Evolutionary conservation across 1,139 yeast genomes (phyloP).

Genomic region (Zygoascus sp.): DNA sequence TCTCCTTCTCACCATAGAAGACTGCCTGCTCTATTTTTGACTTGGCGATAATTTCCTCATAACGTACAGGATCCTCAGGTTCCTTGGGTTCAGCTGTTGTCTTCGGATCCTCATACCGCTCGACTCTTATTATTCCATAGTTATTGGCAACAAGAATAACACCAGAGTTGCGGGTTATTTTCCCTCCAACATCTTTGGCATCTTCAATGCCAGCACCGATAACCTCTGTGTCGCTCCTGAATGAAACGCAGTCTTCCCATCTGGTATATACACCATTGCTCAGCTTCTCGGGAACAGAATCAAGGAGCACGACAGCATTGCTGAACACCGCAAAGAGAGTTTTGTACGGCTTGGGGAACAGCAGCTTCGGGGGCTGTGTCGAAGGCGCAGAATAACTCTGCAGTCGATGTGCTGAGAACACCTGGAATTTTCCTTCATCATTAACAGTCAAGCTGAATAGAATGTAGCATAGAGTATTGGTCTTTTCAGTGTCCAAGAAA

Average conservation of each 20-base stretch:
- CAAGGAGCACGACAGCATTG: constrained; percentile 61
- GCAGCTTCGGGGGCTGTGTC: constrained; percentile 43
- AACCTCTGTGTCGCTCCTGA: constrained; percentile 50
- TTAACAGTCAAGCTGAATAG: constrained; percentile 56
- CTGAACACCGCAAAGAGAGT: constrained; percentile 63
- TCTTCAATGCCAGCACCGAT: constrained; percentile 60
- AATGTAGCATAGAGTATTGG: constrained; percentile 38
- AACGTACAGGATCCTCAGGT: neutral
- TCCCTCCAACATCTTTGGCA: constrained; percentile 23
- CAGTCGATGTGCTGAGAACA: constrained; percentile 58
- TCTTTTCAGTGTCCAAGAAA: constrained; percentile 32
- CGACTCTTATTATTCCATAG: constrained; percentile 59
- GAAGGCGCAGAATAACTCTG: constrained; percentile 38
- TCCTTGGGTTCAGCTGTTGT: neutral
- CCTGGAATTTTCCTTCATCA: constrained; percentile 45
- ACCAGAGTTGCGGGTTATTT: constrained; percentile 36
- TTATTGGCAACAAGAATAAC: constrained; percentile 54
- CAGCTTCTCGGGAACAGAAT: constrained; percentile 48
- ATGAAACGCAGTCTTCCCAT: constrained; percentile 74
- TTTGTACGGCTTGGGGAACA: constrained; percentile 55
- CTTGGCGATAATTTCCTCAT: constrained; percentile 45
- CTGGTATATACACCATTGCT: constrained; percentile 40
- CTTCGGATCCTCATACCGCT: constrained; percentile 40
- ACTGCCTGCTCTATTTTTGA: constrained; percentile 81
- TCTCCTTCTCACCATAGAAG: constrained; percentile 46